Conservation (phyloP, 1,284 basidiomycete genomes). For the Malassezia restricta region DNA sequence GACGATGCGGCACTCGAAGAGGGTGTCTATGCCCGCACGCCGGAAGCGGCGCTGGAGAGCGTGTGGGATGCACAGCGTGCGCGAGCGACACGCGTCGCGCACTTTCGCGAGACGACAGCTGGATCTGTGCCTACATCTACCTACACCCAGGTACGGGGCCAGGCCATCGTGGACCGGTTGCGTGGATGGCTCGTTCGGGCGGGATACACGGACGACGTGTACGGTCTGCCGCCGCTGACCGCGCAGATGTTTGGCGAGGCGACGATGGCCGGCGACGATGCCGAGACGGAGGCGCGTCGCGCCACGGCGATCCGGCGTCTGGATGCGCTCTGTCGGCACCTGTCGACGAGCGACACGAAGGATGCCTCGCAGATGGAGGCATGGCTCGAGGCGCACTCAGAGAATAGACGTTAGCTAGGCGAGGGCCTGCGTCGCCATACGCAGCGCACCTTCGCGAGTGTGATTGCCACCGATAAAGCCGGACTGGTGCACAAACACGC, state of each 20-base stretch:
- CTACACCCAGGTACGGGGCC: slow-evolving; percentile 11
- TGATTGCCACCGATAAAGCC: slow-evolving; percentile 91
- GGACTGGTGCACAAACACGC: slow-evolving; percentile 84
- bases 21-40: slow-evolving; percentile 13
- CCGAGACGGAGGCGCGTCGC: slow-evolving; percentile 9
- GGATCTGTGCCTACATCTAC: neutral
- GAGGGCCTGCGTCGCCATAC: slow-evolving; percentile 62
- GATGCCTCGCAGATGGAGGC: slow-evolving; percentile 7
- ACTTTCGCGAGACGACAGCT: neutral
- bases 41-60: slow-evolving; percentile 7
- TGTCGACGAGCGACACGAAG: neutral
- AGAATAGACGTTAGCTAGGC: slow-evolving; percentile 14
- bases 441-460: slow-evolving; percentile 73
- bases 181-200: slow-evolving; percentile 14
- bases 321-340: slow-evolving; percentile 13
- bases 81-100: slow-evolving; percentile 1
- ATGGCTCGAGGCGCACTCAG: slow-evolving; percentile 2
- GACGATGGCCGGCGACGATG: neutral
- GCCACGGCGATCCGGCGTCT: slow-evolving; percentile 14
- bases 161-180: slow-evolving; percentile 9
- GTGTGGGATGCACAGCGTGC: slow-evolving; percentile 10
- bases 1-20: slow-evolving; percentile 11
- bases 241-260: slow-evolving; percentile 14
- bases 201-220: slow-evolving; percentile 13
- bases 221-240: slow-evolving; percentile 11